Percentiles rank a stretch among this genome's conserved stretches.
Conservation (phyloP, 116 monocot genomes). For the Thalassia testudinum region DNA sequence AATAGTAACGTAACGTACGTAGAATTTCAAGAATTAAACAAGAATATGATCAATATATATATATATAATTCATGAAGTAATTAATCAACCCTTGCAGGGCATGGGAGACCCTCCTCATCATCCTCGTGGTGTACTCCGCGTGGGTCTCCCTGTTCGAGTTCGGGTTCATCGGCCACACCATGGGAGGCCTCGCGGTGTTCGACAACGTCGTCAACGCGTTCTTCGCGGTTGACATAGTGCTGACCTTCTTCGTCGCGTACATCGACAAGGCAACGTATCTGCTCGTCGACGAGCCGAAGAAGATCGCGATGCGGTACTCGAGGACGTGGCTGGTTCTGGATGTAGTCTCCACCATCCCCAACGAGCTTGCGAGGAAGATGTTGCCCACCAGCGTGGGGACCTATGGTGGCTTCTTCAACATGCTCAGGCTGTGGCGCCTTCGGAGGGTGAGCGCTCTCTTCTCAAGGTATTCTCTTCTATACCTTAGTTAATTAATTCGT, state of each 20-base stretch:
- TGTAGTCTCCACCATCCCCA: conserved; percentile 37
- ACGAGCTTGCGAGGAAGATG: conserved; percentile 17
- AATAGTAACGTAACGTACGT: too few species aligned
- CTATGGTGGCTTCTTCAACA: conserved; percentile 31
- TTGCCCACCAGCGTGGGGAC: conserved; percentile 11
- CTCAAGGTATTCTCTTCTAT: conserved; percentile 32
- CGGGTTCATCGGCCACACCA: conserved; percentile 20
- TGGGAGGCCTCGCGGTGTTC: conserved; percentile 21
- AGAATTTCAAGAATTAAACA: too few species aligned
- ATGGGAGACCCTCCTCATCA: conserved; percentile 30
- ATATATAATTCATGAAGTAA: too few species aligned
- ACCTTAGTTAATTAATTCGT: neutral
- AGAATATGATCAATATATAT: too few species aligned
- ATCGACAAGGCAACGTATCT: conserved; percentile 28
- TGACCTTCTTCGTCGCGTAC: conserved; percentile 54
- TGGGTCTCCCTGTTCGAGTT: conserved; percentile 62
- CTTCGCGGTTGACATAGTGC: conserved; percentile 40
- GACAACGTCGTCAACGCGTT: conserved; percentile 51
- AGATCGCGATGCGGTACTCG: conserved; percentile 34
- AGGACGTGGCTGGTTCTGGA: conserved; percentile 36
- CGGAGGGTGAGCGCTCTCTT: conserved; percentile 76
- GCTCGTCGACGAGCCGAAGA: conserved; percentile 25
- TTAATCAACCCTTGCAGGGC: conserved; percentile 16
- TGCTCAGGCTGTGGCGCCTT: conserved; percentile 74
- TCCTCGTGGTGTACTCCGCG: conserved; percentile 39